A percentile compares a stretch with the other conserved stretches of the same genome.
Conservation (phyloP, 129 eudicot genomes). For the Arctium lappa region DNA sequence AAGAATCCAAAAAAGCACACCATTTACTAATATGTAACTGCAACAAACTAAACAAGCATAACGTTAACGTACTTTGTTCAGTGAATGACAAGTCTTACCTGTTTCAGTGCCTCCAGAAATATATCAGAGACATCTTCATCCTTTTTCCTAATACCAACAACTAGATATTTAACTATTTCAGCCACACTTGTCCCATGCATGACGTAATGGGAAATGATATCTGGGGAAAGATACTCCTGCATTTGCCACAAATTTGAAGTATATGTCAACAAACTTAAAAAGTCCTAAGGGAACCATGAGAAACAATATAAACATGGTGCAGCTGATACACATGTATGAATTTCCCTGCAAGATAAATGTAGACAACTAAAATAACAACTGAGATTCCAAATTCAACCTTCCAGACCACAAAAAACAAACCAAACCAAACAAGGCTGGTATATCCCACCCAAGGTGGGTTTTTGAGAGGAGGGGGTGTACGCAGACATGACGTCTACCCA, state of each 20-base stretch:
- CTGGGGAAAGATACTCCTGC: constrained; percentile 87
- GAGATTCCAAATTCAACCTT: not conserved
- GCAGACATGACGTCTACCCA: not conserved
- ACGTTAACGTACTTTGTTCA: not conserved
- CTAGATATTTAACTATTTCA: constrained; percentile 76
- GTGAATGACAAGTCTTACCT: constrained; percentile 34
- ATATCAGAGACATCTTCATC: constrained; percentile 57
- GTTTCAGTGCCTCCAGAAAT: constrained; percentile 68
- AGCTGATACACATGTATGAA: not conserved
- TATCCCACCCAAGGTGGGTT: not conserved
- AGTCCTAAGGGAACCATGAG: not conserved
- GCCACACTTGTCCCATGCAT: constrained; percentile 79
- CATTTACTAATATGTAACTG: not conserved
- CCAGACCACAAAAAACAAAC: not conserved
- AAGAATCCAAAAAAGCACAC: not conserved
- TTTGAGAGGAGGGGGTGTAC: not conserved
- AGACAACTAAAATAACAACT: not conserved
- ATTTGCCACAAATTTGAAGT: constrained; percentile 6
- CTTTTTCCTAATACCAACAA: constrained; percentile 64
- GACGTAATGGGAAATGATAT: constrained; percentile 70
- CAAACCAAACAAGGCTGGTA: not conserved
- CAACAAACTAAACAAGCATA: not conserved
- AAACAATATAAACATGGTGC: not conserved
- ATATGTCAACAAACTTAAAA: not conserved
- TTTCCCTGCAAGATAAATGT: not conserved